Conservation (phyloP, 208 protist genomes). For the Zelonia costaricensis region DNA sequence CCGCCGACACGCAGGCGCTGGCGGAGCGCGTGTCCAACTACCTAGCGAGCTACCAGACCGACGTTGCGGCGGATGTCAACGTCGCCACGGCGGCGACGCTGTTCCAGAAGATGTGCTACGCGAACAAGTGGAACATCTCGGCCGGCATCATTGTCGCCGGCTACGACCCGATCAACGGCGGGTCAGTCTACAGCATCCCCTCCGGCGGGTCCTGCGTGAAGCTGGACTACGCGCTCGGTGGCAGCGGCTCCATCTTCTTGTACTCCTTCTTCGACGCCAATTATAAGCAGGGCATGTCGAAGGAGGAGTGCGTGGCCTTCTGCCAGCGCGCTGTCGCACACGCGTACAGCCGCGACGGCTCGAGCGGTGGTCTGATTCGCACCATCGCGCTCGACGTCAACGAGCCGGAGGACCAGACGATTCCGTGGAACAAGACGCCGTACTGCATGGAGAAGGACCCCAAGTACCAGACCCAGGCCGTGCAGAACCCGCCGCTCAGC, state of each 20-base stretch:
- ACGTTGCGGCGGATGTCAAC: slow-evolving; percentile 86
- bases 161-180: slow-evolving; percentile 96
- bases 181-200: slow-evolving; percentile 96
- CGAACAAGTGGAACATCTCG: slow-evolving; percentile 96
- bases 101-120: slow-evolving; percentile 96
- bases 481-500: slow-evolving; percentile 78
- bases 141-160: slow-evolving; percentile 98
- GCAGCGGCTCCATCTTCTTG: slow-evolving; percentile 98
- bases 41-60: slow-evolving; percentile 89
- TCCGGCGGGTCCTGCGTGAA: slow-evolving; percentile 94
- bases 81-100: slow-evolving; percentile 96
- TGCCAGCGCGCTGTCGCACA: slow-evolving; percentile 95
- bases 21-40: slow-evolving; percentile 94
- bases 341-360: slow-evolving; percentile 98
- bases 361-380: slow-evolving; percentile 97
- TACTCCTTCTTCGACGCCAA: slow-evolving; percentile 98
- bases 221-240: slow-evolving; percentile 95
- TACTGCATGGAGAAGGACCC: slow-evolving; percentile 93
- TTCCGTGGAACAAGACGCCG: slow-evolving; percentile 83
- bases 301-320: slow-evolving; percentile 96
- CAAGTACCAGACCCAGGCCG: slow-evolving; percentile 66
- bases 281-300: slow-evolving; percentile 96
- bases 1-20: slow-evolving; percentile 98
- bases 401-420: slow-evolving; percentile 81
- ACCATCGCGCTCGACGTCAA: slow-evolving; percentile 88